These are phyloP conservation scores for Lactarius hengduanensis DNA, from an alignment of 768 basidiomycete species.

Conservation along the genomic window DNA sequence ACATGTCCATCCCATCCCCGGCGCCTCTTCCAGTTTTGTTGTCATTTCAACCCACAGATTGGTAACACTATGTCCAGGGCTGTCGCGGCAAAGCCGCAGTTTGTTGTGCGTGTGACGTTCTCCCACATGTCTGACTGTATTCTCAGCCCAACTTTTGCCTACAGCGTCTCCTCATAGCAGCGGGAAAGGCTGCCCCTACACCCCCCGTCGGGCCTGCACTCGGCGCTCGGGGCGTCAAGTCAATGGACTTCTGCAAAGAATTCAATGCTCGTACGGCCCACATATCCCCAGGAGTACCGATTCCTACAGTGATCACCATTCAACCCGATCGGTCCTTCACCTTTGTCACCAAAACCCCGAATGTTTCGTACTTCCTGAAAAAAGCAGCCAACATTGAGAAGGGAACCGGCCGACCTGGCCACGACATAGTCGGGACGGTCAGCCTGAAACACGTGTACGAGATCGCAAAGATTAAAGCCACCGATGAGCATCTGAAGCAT, in stretches of 20 bases:
- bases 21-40: neutral
- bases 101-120: slow-evolving; percentile 58
- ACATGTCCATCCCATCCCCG: neutral
- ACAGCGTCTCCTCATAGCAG: slow-evolving; percentile 83
- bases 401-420: slow-evolving; percentile 80
- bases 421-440: slow-evolving; percentile 76
- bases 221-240: slow-evolving; percentile 97
- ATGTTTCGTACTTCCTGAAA: slow-evolving; percentile 87
- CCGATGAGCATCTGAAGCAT: slow-evolving; percentile 86
- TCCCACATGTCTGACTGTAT: slow-evolving; percentile 4
- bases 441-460: slow-evolving; percentile 97
- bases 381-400: slow-evolving; percentile 87
- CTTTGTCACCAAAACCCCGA: slow-evolving; percentile 90
- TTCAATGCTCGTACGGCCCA: slow-evolving; percentile 97
- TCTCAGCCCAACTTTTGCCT: slow-evolving; percentile 9
- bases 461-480: slow-evolving; percentile 95
- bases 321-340: slow-evolving; percentile 94
- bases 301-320: slow-evolving; percentile 90
- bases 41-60: neutral
- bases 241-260: slow-evolving; percentile 99
- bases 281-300: slow-evolving; percentile 79
- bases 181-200: slow-evolving; percentile 93
- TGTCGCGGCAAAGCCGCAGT: slow-evolving; percentile 61
- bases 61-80: slow-evolving; percentile 62
- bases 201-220: slow-evolving; percentile 97